A percentile compares a stretch with the other conserved stretches of the same genome.
These are phyloP conservation scores for Tetracentron sinense DNA, from an alignment of 164 flowering plant species.

Conservation along the genomic window DNA sequence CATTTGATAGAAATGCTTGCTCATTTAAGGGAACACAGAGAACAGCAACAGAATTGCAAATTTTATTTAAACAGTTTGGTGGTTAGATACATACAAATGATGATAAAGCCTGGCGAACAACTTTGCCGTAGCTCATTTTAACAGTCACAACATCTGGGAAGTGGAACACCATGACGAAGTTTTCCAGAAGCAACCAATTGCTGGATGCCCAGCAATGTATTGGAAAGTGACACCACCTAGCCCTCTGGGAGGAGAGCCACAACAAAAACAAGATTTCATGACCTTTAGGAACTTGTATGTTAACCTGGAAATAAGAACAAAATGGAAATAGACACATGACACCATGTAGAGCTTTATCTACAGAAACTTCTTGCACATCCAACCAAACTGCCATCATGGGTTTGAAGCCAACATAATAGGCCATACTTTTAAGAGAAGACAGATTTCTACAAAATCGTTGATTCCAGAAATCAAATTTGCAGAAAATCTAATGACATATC, in stretches of 20 bases:
- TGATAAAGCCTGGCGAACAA: slow-evolving; percentile 10
- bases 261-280: neutral
- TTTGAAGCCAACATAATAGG: neutral
- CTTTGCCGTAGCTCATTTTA: slow-evolving; percentile 1
- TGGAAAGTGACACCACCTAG: neutral
- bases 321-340: neutral
- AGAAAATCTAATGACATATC: no score
- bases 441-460: neutral
- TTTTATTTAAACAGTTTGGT: slow-evolving; percentile 6
- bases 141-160: neutral
- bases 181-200: neutral
- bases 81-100: slow-evolving; percentile 27
- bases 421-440: neutral
- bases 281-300: neutral
- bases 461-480: no score
- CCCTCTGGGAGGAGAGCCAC: neutral
- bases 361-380: neutral
- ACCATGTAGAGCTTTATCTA: neutral
- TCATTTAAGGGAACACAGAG: no score
- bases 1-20: no score
- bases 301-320: neutral
- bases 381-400: neutral
- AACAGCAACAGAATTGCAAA: neutral
- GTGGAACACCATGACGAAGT: neutral
- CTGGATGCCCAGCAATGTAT: neutral